Evolutionary conservation across 163 green algal species (phyloP).

Genomic region (Volvox carteri): DNA sequence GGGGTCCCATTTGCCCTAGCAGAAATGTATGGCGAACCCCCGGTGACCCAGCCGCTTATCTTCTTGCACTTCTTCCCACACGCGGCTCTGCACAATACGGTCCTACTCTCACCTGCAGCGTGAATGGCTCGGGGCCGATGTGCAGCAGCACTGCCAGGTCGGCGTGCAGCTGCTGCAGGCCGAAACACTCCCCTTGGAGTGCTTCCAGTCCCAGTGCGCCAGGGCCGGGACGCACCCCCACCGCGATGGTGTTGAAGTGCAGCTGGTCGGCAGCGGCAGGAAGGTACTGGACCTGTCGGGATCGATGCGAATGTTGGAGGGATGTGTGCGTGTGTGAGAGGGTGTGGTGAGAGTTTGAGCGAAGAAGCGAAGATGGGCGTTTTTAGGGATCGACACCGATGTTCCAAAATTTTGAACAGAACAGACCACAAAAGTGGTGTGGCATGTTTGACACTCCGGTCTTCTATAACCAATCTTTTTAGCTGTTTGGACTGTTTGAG

Average conservation of each 20-base stretch:
- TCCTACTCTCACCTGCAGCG: neutral
- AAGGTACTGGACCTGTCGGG: neutral
- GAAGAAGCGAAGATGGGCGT: neutral
- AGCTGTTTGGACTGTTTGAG: too few relatives aligned
- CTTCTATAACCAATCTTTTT: too few relatives aligned
- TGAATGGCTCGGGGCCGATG: neutral
- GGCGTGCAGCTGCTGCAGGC: neutral
- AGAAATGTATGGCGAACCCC: too few relatives aligned
- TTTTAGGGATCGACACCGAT: neutral
- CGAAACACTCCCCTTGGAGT: neutral
- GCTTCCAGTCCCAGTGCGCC: neutral
- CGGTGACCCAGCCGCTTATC: too few relatives aligned
- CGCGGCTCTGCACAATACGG: too few relatives aligned
- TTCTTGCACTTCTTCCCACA: too few relatives aligned
- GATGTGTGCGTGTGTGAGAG: too few relatives aligned
- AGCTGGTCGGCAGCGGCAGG: neutral
- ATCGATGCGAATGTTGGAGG: neutral
- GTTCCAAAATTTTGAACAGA: neutral
- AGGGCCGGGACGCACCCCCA: neutral
- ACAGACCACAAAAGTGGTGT: neutral
- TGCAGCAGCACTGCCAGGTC: slow-evolving; percentile 4
- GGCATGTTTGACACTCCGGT: neutral
- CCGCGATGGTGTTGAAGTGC: neutral
- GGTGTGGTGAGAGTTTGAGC: too few relatives aligned
- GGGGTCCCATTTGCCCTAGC: too few relatives aligned